Evolutionary conservation across 108 stramenopile genomes (phyloP), one percentile per base, ranked within the genome.

Genomic region (Cyclotella cryptica): DNA sequence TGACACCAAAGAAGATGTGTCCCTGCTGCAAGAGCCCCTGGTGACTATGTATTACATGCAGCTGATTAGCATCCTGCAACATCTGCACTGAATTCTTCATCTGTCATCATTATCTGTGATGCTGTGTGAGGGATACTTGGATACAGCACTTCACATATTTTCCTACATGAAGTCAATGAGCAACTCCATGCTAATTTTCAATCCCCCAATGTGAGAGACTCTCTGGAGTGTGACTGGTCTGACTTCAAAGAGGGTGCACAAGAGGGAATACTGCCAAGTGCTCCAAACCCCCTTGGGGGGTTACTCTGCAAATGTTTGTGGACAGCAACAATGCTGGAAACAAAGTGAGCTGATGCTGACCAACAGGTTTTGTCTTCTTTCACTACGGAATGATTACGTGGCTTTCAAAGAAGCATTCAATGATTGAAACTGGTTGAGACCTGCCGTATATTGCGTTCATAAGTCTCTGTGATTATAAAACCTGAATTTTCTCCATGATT

Each of bases 41-140:
- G 5, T 22, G 42, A 41, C 72, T 39, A 47, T 65, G 1, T 80
- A 58, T 24, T 85, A 44, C 49, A 62, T 60, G 52, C 43, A 46
- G 43, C 30, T 71, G 45, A 77, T 85, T 1, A 79, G 79, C 21
- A 49, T 85, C 27, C 59, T 87, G 8, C 22, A 85, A 89, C 60
- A 84, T 89, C 22, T 26, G 30, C 19, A 52, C 41, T 21, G 84
- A 35, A 85, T 78, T 85, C 0, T 85, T 84, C 43, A 71, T 86
- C 21, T 89, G 28, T 71, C 85, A 19, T 72, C 78, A 12, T 71
- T 69, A 64, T 53, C 62, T 6, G 85, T 83, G 3, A 29, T 60
- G 28, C 80, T 86, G 13, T 58, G 85, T 11, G 78, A 71, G 10
- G 84, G 81, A 22, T 86, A 89, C 58, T 40, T 89, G 11, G 61